Evolutionary conservation across 192 early-diverging fungal species (phyloP).

Genomic region (Mycoemilia scoparia): DNA sequence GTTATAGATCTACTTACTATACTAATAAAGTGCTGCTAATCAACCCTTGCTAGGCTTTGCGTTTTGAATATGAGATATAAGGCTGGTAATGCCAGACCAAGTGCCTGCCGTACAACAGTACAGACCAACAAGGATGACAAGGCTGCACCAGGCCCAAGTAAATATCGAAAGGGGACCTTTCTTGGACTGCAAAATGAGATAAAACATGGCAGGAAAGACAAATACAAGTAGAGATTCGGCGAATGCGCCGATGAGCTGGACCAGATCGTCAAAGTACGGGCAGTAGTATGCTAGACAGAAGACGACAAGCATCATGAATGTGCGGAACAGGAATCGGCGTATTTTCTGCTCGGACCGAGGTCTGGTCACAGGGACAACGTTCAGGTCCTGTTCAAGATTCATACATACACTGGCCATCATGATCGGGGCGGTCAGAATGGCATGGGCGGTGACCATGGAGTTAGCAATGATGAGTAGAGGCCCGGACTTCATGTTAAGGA

Average conservation of each 20-base stretch:
- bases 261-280: conserved; percentile 61
- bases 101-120: too few relatives aligned
- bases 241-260: conserved; percentile 68
- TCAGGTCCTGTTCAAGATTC: conserved; percentile 47
- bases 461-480: conserved; percentile 38
- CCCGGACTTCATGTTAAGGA: conserved; percentile 43
- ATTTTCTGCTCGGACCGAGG: conserved; percentile 19
- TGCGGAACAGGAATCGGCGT: conserved; percentile 34
- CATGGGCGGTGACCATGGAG: conserved; percentile 60
- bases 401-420: conserved; percentile 53
- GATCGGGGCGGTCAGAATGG: conserved; percentile 65
- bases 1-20: too few relatives aligned
- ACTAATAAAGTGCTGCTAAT: too few relatives aligned
- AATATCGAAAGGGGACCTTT: conserved; percentile 6
- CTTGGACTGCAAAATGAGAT: conserved; percentile 36
- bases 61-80: too few relatives aligned
- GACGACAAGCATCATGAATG: conserved; percentile 32
- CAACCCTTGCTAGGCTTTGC: too few relatives aligned
- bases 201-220: conserved; percentile 60
- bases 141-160: conserved; percentile 20
- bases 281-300: conserved; percentile 42
- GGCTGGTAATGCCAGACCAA: too few relatives aligned
- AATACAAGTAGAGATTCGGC: conserved; percentile 63
- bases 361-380: conserved; percentile 26
- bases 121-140: conserved; percentile 15